phyloP scores from a whole-genome alignment of 352 stramenopile genomes.

The Phytophthora crassamura region DNA sequence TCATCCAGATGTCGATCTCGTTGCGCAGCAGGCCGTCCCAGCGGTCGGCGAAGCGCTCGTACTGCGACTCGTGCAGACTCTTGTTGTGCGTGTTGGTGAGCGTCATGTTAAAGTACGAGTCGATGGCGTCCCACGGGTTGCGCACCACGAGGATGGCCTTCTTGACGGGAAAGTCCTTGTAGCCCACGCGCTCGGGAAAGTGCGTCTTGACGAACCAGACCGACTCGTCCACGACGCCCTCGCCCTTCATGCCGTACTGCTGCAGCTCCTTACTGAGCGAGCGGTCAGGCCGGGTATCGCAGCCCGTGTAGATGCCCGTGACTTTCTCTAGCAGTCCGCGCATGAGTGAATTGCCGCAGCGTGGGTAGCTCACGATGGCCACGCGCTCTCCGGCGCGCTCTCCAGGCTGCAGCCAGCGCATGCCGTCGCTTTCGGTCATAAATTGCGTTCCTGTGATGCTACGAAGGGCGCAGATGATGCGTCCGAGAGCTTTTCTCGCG shows the following conservation, averaged over 20 bases:
- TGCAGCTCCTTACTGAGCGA: conserved; percentile 91
- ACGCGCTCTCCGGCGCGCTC: conserved; percentile 78
- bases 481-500: conserved; percentile 42
- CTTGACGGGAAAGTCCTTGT: conserved; percentile 74
- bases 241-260: conserved; percentile 91
- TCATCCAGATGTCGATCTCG: conserved; percentile 92
- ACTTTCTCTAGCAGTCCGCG: conserved; percentile 95
- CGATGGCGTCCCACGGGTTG: conserved; percentile 99
- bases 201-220: conserved; percentile 99
- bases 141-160: conserved; percentile 91
- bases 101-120: conserved; percentile 99
- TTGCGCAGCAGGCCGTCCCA: conserved; percentile 92
- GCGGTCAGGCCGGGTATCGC: conserved; percentile 95
- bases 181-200: conserved; percentile 96
- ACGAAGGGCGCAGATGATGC: conserved; percentile 34
- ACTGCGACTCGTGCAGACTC: conserved; percentile 88
- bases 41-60: conserved; percentile 85
- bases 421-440: conserved; percentile 20
- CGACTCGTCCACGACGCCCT: conserved; percentile 94
- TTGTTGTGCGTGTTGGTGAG: conserved; percentile 95
- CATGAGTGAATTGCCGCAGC: conserved; percentile 97
- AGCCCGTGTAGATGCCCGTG: conserved; percentile 96
- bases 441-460: conserved; percentile 10
- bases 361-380: conserved; percentile 96
- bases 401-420: conserved; percentile 75